These are phyloP conservation scores for Chiua virens DNA, from an alignment of 768 basidiomycete species.

Conservation along the genomic window DNA sequence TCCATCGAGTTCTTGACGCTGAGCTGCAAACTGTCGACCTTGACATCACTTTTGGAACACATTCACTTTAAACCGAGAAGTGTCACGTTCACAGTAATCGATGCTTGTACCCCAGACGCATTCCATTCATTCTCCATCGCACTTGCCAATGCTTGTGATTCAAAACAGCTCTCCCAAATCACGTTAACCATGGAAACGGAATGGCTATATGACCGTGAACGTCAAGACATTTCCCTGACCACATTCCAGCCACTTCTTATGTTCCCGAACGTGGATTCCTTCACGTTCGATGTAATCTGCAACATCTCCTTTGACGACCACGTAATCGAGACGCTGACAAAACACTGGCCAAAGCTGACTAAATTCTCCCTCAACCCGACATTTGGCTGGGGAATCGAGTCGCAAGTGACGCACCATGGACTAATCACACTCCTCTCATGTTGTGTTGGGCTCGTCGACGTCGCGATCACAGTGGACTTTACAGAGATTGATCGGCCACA, in stretches of 20 bases:
- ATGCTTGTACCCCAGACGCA: conserved; percentile 13
- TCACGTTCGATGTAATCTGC: conserved; percentile 14
- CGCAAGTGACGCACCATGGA: conserved; percentile 21
- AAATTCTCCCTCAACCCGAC: conserved; percentile 15
- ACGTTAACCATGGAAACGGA: conserved; percentile 2
- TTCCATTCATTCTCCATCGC: conserved; percentile 22
- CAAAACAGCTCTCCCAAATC: conserved; percentile 5
- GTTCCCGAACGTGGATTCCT: conserved; percentile 1
- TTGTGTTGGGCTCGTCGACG: conserved; percentile 6
- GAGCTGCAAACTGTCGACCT: conserved; percentile 3
- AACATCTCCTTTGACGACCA: too few species aligned
- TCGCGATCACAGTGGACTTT: conserved; percentile 25
- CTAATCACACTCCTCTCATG: conserved; percentile 20
- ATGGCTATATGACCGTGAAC: not conserved
- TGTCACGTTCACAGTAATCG: conserved; percentile 10
- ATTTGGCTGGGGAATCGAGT: conserved; percentile 16
- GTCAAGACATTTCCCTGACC: conserved; percentile 10
- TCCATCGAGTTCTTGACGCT: conserved; percentile 12
- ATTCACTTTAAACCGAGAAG: conserved; percentile 15
- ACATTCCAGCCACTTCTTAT: conserved; percentile 17
- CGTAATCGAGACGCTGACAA: conserved; percentile 12
- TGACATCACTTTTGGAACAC: conserved; percentile 22
- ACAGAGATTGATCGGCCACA: conserved; percentile 12
- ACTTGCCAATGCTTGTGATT: conserved; percentile 11
- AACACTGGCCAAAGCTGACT: conserved; percentile 21